Conservation (phyloP, 2,329 filamentous ascomycete species). For the Cytospora piceicola region DNA sequence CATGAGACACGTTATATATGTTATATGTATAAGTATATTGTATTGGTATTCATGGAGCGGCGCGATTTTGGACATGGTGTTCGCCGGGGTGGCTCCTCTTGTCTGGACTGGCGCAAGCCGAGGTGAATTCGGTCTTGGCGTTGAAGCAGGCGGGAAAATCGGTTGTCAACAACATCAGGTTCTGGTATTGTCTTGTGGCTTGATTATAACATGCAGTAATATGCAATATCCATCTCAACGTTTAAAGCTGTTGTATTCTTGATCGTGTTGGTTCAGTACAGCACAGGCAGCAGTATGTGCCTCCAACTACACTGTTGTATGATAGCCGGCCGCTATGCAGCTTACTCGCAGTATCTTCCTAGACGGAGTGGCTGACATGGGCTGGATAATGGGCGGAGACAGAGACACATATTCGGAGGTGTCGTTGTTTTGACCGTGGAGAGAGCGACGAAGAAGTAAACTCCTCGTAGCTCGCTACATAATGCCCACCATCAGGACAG, state of each 20-base stretch:
- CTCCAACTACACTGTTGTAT: not conserved
- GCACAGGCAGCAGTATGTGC: not conserved
- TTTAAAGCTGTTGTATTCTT: not conserved
- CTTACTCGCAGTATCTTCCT: not conserved
- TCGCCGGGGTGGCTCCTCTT: not conserved
- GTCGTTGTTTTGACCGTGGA: conserved; percentile 5
- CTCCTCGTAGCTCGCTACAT: not conserved
- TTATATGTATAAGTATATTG: not conserved
- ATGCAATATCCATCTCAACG: not conserved
- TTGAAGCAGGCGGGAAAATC: not conserved
- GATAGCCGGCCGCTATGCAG: not conserved
- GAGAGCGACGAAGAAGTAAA: not conserved
- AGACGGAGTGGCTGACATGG: not conserved
- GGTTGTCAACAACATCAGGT: not conserved
- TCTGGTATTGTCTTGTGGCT: not conserved
- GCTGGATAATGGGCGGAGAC: conserved; percentile 6
- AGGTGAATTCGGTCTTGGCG: not conserved
- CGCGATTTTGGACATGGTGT: not conserved
- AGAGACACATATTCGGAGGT: not conserved
- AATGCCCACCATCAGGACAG: not conserved
- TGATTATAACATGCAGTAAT: not conserved
- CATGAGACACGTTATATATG: not conserved
- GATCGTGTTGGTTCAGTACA: not conserved
- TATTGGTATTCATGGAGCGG: conserved; percentile 3
- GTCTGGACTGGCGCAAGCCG: conserved; percentile 1